Base-by-base conservation (phyloP, 768 basidiomycete genomes). In the Lanmaoa pseudosensibilis region DNA sequence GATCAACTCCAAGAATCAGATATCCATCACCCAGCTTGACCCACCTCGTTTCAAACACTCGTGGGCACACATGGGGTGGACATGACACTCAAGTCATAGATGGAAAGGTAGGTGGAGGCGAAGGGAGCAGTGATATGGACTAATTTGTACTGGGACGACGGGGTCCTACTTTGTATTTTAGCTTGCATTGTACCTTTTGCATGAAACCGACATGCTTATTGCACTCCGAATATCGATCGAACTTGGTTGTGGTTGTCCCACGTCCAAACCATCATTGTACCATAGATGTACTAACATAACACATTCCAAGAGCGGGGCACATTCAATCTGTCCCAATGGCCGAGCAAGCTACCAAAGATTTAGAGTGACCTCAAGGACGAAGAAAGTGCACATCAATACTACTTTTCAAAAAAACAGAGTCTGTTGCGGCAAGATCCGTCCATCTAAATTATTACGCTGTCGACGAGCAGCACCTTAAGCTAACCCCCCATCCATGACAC, bases 1-100 rank as follows among this genome's bases (percentile, higher is more conserved):
- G 61, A 27, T 64, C 72, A 19, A 40, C 58, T 32, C 46, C 63
- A 11, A 64, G 66, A 46, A 40, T 60, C 3, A 36, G 46, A 37
- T 57, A 60, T 55, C 61, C 69, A 34, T 55, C 61, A 16, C 21
- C 62, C 32, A 51, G 30, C 37, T 46, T 65, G 46, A 41, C 46
- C 34, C 37, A 37, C 21, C 30, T 48, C 21, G 40, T 46, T 15
- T 25, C 65, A 40, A 59, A 51, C 25, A 36, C 61, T 19, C 59
- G 69, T 4, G 64, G 67, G 33, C 50, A 61, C 5, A 50, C 43
- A 25, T 54, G 50, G 65, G 49, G 55, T 10, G 69, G 67, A 38
- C 69, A 69, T 38, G 61, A 69, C 9, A 36, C 34, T 21, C 58
- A 57, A 23, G 52, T 56, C 7, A 36, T 43, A 11, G 69, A 56